A percentile compares a stretch with the other conserved stretches of the same genome.
These are phyloP conservation scores for Murraya koenigii DNA, from an alignment of 345 rosid genomes.

Conservation along the genomic window DNA sequence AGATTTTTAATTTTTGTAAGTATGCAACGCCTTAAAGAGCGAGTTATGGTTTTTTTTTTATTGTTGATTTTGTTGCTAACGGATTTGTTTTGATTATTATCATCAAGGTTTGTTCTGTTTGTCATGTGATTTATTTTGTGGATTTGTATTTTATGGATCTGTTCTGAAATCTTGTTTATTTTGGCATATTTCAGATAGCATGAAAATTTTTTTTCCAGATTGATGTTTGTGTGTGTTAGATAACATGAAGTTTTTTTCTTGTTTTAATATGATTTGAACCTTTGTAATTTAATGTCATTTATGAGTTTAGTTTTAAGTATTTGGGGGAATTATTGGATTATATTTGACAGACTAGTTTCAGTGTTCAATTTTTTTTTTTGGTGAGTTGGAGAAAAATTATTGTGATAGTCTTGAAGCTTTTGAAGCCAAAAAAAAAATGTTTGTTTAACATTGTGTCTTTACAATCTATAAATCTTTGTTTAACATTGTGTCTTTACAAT, in stretches of 20 bases:
- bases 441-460: not conserved
- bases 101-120: not conserved
- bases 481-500: not conserved
- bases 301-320: too few relatives aligned
- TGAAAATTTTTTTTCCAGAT: not conserved
- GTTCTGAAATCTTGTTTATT: not conserved
- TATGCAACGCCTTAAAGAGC: not conserved
- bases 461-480: not conserved
- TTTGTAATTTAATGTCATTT: not conserved
- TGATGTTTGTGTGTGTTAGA: not conserved
- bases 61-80: not conserved
- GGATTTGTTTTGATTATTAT: not conserved
- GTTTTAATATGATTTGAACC: not conserved
- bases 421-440: not conserved
- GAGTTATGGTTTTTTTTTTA: not conserved
- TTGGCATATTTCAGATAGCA: not conserved
- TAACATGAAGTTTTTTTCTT: not conserved
- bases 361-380: too few relatives aligned
- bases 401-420: too few relatives aligned
- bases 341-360: too few relatives aligned
- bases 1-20: not conserved
- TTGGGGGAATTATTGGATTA: not conserved
- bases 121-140: not conserved
- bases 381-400: too few relatives aligned
- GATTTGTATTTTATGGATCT: not conserved